These are phyloP conservation scores for Eruca vesicaria DNA, from an alignment of 441 rosid genomes.

Conservation along the genomic window DNA sequence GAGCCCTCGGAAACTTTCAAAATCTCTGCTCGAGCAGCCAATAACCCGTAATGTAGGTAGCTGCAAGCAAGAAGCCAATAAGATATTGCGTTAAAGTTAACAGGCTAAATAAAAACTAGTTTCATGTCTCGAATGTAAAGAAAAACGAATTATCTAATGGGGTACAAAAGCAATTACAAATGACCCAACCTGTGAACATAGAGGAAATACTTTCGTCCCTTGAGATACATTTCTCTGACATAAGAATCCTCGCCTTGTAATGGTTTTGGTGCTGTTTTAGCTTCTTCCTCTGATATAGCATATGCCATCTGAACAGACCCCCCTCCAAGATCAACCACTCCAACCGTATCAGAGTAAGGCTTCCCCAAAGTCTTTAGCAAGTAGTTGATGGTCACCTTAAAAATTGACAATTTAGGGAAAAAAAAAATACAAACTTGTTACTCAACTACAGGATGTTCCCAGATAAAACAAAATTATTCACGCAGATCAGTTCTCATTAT, in stretches of 20 bases:
- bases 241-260: conserved; percentile 71
- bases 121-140: not conserved
- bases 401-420: not conserved
- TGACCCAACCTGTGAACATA: conserved; percentile 86
- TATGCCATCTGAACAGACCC: conserved; percentile 99
- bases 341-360: conserved; percentile 79
- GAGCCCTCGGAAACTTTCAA: conserved; percentile 61
- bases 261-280: conserved; percentile 67
- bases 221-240: conserved; percentile 79
- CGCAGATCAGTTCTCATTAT: not conserved
- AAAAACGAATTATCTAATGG: not conserved
- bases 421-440: conserved; percentile 3
- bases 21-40: conserved; percentile 97
- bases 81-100: not conserved
- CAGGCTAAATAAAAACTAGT: not conserved
- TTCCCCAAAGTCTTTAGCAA: conserved; percentile 74
- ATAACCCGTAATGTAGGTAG: conserved; percentile 87
- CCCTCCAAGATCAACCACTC: conserved; percentile 99
- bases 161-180: conserved; percentile 4
- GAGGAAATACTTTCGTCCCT: conserved; percentile 78
- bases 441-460: not conserved
- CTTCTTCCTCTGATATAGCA: conserved; percentile 80
- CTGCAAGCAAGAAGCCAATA: conserved; percentile 45
- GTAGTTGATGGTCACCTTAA: conserved; percentile 92
- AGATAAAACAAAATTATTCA: not conserved